These are phyloP conservation scores for Aspergillus nanangensis DNA, from an alignment of 495 filamentous ascomycete genomes.

Conservation along the genomic window DNA sequence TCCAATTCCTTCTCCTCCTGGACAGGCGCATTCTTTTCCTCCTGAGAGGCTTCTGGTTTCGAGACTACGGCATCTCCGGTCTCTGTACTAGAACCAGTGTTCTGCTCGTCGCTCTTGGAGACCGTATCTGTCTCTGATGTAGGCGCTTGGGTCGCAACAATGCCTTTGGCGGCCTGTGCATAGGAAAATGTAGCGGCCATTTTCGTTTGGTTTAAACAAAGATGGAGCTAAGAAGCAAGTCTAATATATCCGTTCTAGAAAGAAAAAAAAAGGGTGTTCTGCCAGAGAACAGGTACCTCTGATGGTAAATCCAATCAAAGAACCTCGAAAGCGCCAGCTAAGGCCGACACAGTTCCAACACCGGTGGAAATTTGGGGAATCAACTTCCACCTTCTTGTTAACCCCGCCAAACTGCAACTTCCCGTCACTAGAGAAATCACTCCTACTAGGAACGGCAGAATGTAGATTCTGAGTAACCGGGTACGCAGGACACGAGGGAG, in stretches of 20 bases:
- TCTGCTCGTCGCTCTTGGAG: slow-evolving; percentile 27
- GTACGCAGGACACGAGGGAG: slow-evolving; percentile 1
- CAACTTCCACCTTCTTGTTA: slow-evolving; percentile 26
- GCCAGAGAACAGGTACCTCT: slow-evolving; percentile 23
- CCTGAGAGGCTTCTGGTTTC: slow-evolving; percentile 21
- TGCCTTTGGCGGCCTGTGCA: slow-evolving; percentile 87
- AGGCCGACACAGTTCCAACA: slow-evolving; percentile 25
- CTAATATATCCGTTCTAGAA: slow-evolving; percentile 16
- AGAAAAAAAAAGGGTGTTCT: slow-evolving; percentile 19
- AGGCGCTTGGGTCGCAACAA: slow-evolving; percentile 40
- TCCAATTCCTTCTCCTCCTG: slow-evolving; percentile 29
- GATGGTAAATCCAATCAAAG: slow-evolving; percentile 20
- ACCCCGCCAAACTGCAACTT: slow-evolving; percentile 29
- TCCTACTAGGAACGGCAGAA: slow-evolving; percentile 15
- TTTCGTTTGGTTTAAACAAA: slow-evolving; percentile 6
- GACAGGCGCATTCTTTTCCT: slow-evolving; percentile 23
- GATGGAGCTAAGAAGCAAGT: slow-evolving; percentile 2
- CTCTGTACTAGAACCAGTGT: slow-evolving; percentile 8
- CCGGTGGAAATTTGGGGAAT: slow-evolving; percentile 21
- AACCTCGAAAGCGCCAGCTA: slow-evolving; percentile 17
- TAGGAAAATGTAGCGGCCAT: slow-evolving; percentile 71
- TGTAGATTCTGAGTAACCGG: slow-evolving; percentile 1
- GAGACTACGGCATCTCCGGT: slow-evolving; percentile 16
- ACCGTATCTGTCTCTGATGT: slow-evolving; percentile 27
- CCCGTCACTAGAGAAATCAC: slow-evolving; percentile 17